A percentile compares a stretch with the other conserved stretches of the same genome.
phyloP scores from a whole-genome alignment of 768 basidiomycete genomes.

The Pholiota molesta region DNA sequence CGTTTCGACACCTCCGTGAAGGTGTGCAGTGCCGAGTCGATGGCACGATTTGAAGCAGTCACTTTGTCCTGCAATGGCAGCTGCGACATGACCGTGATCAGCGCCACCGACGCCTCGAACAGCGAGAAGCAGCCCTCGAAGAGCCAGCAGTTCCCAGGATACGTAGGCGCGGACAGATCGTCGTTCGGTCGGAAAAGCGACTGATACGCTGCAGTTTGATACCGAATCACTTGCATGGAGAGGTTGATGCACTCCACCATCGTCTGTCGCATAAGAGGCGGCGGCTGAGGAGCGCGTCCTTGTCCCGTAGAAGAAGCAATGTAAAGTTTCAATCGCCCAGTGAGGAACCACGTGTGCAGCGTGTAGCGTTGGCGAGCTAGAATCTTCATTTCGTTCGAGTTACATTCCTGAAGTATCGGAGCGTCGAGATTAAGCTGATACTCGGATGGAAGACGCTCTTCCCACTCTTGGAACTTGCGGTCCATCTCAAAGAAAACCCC shows the following conservation, averaged over 20 bases:
- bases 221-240: conserved; percentile 44
- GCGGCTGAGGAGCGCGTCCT: conserved; percentile 26
- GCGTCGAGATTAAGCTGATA: conserved; percentile 38
- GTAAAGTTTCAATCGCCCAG: conserved; percentile 47
- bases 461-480: conserved; percentile 46
- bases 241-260: conserved; percentile 41
- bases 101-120: conserved; percentile 50
- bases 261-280: conserved; percentile 31
- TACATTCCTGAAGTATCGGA: conserved; percentile 28
- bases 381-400: conserved; percentile 31
- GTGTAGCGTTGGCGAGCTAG: conserved; percentile 45
- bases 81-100: conserved; percentile 44
- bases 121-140: conserved; percentile 48
- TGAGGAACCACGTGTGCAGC: conserved; percentile 50
- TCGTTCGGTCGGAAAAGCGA: conserved; percentile 25
- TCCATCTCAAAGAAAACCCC: conserved; percentile 44
- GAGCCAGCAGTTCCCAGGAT: conserved; percentile 40
- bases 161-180: conserved; percentile 21
- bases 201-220: conserved; percentile 43
- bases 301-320: conserved; percentile 43
- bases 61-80: conserved; percentile 40
- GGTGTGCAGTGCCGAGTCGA: conserved; percentile 40
- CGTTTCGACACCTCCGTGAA: conserved; percentile 37
- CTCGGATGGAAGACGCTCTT: conserved; percentile 40
- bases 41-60: conserved; percentile 37